Evolutionary conservation across 495 filamentous ascomycete genomes (phyloP).

Genomic region (Penicillium canescens): DNA sequence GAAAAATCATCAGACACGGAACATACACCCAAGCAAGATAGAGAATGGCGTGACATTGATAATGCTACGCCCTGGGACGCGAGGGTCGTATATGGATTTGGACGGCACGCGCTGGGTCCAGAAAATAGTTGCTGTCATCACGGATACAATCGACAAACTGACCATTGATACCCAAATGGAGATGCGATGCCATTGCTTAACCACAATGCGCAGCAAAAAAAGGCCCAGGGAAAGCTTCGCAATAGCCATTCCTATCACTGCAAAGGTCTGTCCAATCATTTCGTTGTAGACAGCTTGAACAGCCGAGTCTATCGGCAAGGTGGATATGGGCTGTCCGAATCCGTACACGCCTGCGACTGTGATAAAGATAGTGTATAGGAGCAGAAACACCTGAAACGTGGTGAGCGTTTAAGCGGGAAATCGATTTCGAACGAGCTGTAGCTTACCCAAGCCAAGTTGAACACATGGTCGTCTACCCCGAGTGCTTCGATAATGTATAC

Average conservation of each 20-base stretch:
- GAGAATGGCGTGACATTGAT: constrained; percentile 16
- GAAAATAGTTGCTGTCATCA: constrained; percentile 16
- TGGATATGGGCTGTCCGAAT: constrained; percentile 17
- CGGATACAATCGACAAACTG: constrained; percentile 13
- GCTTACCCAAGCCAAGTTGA: constrained; percentile 19
- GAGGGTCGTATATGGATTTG: constrained; percentile 18
- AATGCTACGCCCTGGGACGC: constrained; percentile 13
- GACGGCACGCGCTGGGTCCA: constrained; percentile 17
- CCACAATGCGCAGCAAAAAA: constrained; percentile 23
- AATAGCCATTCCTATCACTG: constrained; percentile 23
- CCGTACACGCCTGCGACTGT: constrained; percentile 15
- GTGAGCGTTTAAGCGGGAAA: background rate
- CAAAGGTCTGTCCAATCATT: constrained; percentile 24
- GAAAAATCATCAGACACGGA: background rate
- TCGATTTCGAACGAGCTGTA: background rate
- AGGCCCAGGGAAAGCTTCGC: constrained; percentile 22
- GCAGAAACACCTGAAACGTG: constrained; percentile 12
- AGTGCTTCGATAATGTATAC: constrained; percentile 16
- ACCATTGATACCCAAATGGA: constrained; percentile 22
- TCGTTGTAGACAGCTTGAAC: constrained; percentile 19
- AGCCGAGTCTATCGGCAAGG: constrained; percentile 12
- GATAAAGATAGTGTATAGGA: constrained; percentile 19
- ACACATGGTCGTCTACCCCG: constrained; percentile 18
- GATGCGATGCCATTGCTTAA: constrained; percentile 22
- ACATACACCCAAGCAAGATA: constrained; percentile 16